Percentiles rank a stretch among this genome's conserved stretches.
Evolutionary conservation across 768 basidiomycete genomes (phyloP).

Genomic region (Amanita jacksonii): DNA sequence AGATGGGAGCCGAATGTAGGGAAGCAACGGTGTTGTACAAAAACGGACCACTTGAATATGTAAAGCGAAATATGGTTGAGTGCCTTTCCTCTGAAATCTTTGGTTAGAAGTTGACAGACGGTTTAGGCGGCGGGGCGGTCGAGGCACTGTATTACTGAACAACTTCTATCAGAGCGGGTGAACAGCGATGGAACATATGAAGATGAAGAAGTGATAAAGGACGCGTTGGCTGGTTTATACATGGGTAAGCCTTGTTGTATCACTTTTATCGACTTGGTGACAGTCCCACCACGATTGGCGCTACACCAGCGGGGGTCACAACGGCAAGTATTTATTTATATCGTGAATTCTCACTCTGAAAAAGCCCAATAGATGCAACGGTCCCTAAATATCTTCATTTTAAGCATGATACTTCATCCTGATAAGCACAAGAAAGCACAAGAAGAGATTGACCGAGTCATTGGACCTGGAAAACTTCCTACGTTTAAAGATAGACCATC

Average conservation of each 20-base stretch:
- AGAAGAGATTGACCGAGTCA: conserved; percentile 11
- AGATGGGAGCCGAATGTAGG: background rate
- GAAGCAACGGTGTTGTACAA: background rate
- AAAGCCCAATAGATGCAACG: too few relatives aligned
- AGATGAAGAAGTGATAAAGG: background rate
- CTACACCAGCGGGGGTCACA: too few relatives aligned
- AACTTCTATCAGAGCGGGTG: too few relatives aligned
- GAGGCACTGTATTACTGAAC: too few relatives aligned
- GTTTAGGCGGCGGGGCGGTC: background rate
- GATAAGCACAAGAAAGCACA: conserved; percentile 6
- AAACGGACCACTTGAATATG: background rate
- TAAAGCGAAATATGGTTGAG: background rate
- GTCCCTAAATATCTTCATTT: conserved; percentile 7
- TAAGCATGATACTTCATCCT: conserved; percentile 12
- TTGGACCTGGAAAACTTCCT: conserved; percentile 11
- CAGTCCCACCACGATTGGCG: too few relatives aligned
- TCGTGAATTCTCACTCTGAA: too few relatives aligned
- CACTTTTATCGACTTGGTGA: too few relatives aligned
- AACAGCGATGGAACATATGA: too few relatives aligned
- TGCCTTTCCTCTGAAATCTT: too few relatives aligned
- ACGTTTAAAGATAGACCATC: conserved; percentile 8
- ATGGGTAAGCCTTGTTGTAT: background rate
- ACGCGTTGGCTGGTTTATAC: background rate
- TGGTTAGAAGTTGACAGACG: too few relatives aligned
- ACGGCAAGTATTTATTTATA: too few relatives aligned